A percentile compares a stretch with the other conserved stretches of the same genome.
phyloP scores from a whole-genome alignment of 73 alveolate genomes.

The Tetrahymena elliotti region DNA sequence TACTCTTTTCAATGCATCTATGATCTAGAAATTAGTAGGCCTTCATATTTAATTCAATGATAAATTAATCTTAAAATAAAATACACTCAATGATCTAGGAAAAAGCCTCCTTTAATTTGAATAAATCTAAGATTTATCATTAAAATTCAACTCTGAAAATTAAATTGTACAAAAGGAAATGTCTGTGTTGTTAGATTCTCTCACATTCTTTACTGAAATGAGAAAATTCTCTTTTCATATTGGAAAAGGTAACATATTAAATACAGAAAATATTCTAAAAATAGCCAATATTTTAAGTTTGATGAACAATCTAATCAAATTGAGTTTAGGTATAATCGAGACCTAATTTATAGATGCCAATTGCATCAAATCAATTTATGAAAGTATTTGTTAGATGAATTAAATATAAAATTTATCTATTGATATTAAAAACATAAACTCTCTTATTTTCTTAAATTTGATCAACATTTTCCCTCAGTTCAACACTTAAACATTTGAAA shows the following conservation, averaged over 20 bases:
- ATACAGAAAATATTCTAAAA: not conserved
- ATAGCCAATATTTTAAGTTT: not conserved
- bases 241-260: not conserved
- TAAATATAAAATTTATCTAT: not conserved
- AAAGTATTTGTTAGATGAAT: not conserved
- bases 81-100: not conserved
- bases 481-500: not conserved
- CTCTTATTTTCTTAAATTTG: not conserved
- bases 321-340: not conserved
- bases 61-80: not conserved
- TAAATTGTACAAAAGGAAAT: not conserved
- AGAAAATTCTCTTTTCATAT: not conserved
- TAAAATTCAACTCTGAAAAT: not conserved
- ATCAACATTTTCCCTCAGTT: not conserved
- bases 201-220: not conserved
- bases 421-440: not conserved
- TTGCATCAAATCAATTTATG: not conserved
- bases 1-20: not conserved
- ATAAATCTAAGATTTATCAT: not conserved
- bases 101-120: not conserved
- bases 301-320: not conserved
- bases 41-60: not conserved
- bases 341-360: not conserved
- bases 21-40: not conserved
- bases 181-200: not conserved